Evolutionary conservation across 805 yeast genomes (phyloP).

Genomic region (Saccharomycodes ludwigii): DNA sequence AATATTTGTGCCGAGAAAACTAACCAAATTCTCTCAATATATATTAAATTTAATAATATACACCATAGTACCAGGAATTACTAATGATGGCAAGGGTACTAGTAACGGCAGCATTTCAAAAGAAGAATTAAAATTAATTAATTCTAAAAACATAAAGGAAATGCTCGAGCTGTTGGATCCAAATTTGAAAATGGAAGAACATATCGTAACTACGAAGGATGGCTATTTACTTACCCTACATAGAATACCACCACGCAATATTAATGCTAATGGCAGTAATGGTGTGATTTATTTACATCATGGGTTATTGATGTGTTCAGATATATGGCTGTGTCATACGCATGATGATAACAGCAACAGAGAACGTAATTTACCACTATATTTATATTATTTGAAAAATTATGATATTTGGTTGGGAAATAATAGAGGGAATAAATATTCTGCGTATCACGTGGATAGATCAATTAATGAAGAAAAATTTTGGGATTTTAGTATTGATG

Average conservation of each 20-base stretch:
- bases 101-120: no score
- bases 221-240: slow-evolving; percentile 68
- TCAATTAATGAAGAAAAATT: slow-evolving; percentile 34
- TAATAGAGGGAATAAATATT: slow-evolving; percentile 86
- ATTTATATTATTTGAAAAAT: slow-evolving; percentile 57
- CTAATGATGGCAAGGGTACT: background rate
- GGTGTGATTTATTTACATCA: slow-evolving; percentile 78
- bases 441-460: slow-evolving; percentile 55
- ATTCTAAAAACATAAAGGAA: slow-evolving; percentile 44
- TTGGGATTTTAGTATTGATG: slow-evolving; percentile 89
- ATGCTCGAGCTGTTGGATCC: slow-evolving; percentile 54
- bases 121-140: no score
- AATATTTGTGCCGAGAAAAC: slow-evolving; percentile 1
- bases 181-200: slow-evolving; percentile 52
- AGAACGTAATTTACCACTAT: slow-evolving; percentile 54
- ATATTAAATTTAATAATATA: background rate
- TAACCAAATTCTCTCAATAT: background rate
- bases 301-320: slow-evolving; percentile 82
- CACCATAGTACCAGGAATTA: background rate
- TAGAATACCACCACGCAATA: slow-evolving; percentile 36
- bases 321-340: slow-evolving; percentile 50
- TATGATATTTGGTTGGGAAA: slow-evolving; percentile 94
- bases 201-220: slow-evolving; percentile 65
- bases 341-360: slow-evolving; percentile 23
- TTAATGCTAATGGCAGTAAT: slow-evolving; percentile 16